These are phyloP conservation scores for Cenchrus purpureus DNA, from an alignment of 176 grass and related monocot species.

Conservation along the genomic window DNA sequence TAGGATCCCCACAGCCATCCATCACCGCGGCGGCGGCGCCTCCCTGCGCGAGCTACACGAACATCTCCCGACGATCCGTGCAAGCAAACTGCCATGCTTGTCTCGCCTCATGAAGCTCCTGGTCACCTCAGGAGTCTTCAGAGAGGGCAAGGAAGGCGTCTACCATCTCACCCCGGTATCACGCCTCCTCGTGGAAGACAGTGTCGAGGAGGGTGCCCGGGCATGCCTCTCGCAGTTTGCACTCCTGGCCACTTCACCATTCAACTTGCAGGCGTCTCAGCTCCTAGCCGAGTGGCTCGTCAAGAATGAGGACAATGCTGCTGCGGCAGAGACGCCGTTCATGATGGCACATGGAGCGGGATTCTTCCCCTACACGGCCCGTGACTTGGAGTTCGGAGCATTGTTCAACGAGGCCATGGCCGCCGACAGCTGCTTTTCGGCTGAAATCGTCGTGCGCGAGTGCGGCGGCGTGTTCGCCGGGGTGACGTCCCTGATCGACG, in stretches of 20 bases:
- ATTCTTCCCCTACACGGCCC: background rate
- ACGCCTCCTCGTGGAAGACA: slow-evolving; percentile 20
- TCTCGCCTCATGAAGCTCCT: slow-evolving; percentile 18
- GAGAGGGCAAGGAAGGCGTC: background rate
- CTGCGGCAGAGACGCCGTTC: background rate
- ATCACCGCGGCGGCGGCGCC: no score
- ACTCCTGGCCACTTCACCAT: background rate
- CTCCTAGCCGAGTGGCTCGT: slow-evolving; percentile 26
- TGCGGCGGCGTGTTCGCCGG: background rate
- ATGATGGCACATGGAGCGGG: background rate
- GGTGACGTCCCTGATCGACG: background rate
- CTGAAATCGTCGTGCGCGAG: background rate
- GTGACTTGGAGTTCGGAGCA: background rate
- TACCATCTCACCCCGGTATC: slow-evolving; percentile 51
- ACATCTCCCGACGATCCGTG: no score
- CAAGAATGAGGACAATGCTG: background rate
- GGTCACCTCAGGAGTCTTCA: slow-evolving; percentile 8
- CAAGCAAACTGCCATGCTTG: no score
- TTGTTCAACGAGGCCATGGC: background rate
- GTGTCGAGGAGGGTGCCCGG: background rate
- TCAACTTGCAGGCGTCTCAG: background rate
- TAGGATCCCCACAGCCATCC: no score
- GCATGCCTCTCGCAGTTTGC: background rate
- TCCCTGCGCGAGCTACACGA: no score
- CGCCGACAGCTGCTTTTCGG: slow-evolving; percentile 11